phyloP scores from a whole-genome alignment of 352 stramenopile genomes.

The Globisporangium orthogonon region DNA sequence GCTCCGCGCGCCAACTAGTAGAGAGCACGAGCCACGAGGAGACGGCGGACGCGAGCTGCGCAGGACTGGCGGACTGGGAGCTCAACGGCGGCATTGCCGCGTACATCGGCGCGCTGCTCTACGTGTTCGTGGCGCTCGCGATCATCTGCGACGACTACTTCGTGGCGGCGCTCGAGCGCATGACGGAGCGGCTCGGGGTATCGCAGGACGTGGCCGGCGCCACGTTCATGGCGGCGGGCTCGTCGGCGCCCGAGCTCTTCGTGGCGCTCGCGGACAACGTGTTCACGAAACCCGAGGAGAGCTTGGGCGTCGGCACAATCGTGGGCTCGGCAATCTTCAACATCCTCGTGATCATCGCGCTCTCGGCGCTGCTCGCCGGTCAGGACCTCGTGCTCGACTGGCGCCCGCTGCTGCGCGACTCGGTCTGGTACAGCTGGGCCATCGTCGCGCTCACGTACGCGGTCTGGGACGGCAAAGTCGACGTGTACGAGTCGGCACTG shows the following conservation, averaged over 20 bases:
- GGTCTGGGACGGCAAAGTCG: slow-evolving; percentile 55
- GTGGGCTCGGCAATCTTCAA: slow-evolving; percentile 87
- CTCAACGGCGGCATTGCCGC: slow-evolving; percentile 46
- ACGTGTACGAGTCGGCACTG: slow-evolving; percentile 48
- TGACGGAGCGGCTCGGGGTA: slow-evolving; percentile 53
- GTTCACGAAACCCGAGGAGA: slow-evolving; percentile 57
- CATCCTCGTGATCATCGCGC: slow-evolving; percentile 81
- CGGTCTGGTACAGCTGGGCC: slow-evolving; percentile 65
- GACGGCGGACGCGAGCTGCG: slow-evolving; percentile 24
- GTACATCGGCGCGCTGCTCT: slow-evolving; percentile 58
- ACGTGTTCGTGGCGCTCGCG: slow-evolving; percentile 81
- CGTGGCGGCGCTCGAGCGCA: slow-evolving; percentile 68
- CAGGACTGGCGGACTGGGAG: slow-evolving; percentile 36
- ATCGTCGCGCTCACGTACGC: slow-evolving; percentile 49
- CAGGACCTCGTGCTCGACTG: slow-evolving; percentile 65
- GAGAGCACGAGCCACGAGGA: slow-evolving; percentile 13
- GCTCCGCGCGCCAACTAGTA: slow-evolving; percentile 5
- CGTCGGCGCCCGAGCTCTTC: slow-evolving; percentile 78
- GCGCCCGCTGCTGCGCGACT: slow-evolving; percentile 74
- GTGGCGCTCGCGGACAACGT: slow-evolving; percentile 76
- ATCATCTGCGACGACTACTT: slow-evolving; percentile 90
- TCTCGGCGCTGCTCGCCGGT: slow-evolving; percentile 63
- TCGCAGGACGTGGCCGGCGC: slow-evolving; percentile 75
- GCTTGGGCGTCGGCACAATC: slow-evolving; percentile 71
- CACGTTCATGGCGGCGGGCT: slow-evolving; percentile 82